These are phyloP conservation scores for Paecilomyces dactylethromorphus DNA, from an alignment of 2,329 filamentous ascomycete genomes.

Conservation along the genomic window DNA sequence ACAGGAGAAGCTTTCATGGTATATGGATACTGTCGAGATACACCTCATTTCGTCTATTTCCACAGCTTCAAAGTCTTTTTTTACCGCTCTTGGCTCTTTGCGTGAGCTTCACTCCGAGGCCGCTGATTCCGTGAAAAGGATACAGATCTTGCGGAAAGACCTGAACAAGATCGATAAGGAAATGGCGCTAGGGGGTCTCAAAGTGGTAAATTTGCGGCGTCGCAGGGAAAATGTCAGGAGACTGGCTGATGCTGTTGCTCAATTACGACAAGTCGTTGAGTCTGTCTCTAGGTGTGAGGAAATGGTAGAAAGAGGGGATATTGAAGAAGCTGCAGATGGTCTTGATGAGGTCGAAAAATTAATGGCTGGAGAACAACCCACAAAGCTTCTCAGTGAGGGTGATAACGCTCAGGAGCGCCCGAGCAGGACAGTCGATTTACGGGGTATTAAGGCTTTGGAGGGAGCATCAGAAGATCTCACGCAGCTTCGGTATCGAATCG, in stretches of 20 bases:
- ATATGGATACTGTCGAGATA: constrained; percentile 98
- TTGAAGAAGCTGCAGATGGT: constrained; percentile 70
- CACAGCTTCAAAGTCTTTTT: constrained; percentile 91
- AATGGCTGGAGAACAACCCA: constrained; percentile 62
- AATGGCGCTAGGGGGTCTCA: constrained; percentile 76
- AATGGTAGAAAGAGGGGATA: constrained; percentile 73
- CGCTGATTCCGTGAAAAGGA: constrained; percentile 80
- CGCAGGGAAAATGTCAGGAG: constrained; percentile 78
- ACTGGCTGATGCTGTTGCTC: constrained; percentile 73
- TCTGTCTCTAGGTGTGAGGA: constrained; percentile 70
- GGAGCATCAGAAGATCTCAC: constrained; percentile 72
- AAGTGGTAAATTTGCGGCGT: constrained; percentile 76
- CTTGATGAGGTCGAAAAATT: constrained; percentile 74
- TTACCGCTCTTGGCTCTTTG: constrained; percentile 84
- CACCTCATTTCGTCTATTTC: constrained; percentile 96
- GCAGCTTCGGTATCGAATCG: constrained; percentile 71
- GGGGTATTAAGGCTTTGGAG: constrained; percentile 70
- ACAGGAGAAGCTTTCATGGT: constrained; percentile 98
- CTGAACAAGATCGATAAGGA: constrained; percentile 75
- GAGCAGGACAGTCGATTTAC: constrained; percentile 58
- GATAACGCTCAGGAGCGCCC: constrained; percentile 20
- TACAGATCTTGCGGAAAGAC: constrained; percentile 73
- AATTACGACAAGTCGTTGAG: constrained; percentile 72
- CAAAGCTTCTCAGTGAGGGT: constrained; percentile 20
- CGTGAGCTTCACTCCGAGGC: constrained; percentile 89